Evolutionary conservation across 2,329 filamentous ascomycete genomes (phyloP).

Genomic region (Sclerotinia trifoliorum): DNA sequence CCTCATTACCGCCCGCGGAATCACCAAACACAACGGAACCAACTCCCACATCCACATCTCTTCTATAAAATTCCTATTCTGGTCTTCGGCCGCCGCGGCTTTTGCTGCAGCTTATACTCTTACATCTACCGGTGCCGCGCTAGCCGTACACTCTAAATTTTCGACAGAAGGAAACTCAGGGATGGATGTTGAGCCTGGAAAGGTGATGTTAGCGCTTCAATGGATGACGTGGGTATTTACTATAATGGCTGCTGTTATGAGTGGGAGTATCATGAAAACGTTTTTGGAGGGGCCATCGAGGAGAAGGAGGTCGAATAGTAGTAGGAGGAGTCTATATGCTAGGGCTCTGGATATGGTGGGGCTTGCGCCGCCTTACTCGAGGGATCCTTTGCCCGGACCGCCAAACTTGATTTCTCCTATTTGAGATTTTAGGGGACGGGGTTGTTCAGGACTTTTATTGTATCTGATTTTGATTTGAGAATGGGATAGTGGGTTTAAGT

Average conservation of each 20-base stretch:
- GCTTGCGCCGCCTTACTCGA: constrained; percentile 2
- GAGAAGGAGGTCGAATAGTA: not conserved
- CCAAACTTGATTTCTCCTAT: not conserved
- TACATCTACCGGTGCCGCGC: constrained; percentile 4
- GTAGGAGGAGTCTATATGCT: not conserved
- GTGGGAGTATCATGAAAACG: not conserved
- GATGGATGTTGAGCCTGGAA: not conserved
- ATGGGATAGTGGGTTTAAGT: not conserved
- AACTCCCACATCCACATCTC: too few relatives aligned
- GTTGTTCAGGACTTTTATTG: not conserved
- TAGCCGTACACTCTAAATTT: not conserved
- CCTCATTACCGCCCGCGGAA: too few relatives aligned
- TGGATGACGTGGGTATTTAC: constrained; percentile 16
- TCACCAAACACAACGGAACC: too few relatives aligned
- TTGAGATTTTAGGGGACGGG: not conserved
- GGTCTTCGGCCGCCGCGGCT: too few relatives aligned
- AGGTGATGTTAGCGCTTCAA: constrained; percentile 7
- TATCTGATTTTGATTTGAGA: not conserved
- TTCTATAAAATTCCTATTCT: too few relatives aligned
- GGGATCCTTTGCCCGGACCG: not conserved
- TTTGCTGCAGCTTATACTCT: too few relatives aligned
- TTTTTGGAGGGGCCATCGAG: not conserved
- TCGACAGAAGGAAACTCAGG: not conserved
- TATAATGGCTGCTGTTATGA: not conserved
- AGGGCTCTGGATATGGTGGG: not conserved